Conservation (phyloP, 805 yeast genomes). For the Suhomyces sp. region DNA sequence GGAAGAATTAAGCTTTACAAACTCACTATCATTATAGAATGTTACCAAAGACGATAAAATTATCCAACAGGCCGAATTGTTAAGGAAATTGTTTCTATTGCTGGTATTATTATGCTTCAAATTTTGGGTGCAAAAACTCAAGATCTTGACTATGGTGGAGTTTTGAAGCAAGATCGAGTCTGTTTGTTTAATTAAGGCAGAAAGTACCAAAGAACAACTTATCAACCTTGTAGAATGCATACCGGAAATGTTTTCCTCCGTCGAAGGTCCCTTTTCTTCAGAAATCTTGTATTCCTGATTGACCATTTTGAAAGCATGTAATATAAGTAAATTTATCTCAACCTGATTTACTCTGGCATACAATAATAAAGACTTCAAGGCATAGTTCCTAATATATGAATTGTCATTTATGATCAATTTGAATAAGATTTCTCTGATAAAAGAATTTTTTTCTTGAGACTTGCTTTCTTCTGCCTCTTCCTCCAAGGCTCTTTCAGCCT, state of each 20-base stretch:
- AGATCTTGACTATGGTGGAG: constrained; percentile 37
- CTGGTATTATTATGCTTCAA: constrained; percentile 34
- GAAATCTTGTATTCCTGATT: constrained; percentile 23
- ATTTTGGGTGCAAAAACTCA: constrained; percentile 45
- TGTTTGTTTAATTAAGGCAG: constrained; percentile 35
- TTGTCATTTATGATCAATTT: constrained; percentile 31
- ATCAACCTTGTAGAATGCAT: constrained; percentile 21
- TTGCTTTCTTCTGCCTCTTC: constrained; percentile 19
- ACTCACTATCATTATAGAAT: constrained; percentile 39
- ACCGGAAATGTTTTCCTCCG: constrained; percentile 18
- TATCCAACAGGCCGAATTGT: constrained; percentile 39
- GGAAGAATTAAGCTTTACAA: constrained; percentile 41
- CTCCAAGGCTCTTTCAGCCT: constrained; percentile 10
- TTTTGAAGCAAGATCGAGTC: constrained; percentile 34
- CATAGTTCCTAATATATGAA: constrained; percentile 34
- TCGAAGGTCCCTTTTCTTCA: constrained; percentile 8
- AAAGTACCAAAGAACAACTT: constrained; percentile 35
- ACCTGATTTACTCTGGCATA: constrained; percentile 30
- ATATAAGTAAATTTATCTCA: constrained; percentile 34
- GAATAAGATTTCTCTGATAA: constrained; percentile 28
- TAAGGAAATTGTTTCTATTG: constrained; percentile 17
- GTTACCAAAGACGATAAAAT: constrained; percentile 40
- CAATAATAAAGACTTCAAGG: constrained; percentile 27
- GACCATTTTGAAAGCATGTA: constrained; percentile 29
- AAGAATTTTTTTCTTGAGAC: constrained; percentile 17